Evolutionary conservation across 495 filamentous ascomycete species (phyloP).

Genomic region (Penicillium macrosclerotiorum): DNA sequence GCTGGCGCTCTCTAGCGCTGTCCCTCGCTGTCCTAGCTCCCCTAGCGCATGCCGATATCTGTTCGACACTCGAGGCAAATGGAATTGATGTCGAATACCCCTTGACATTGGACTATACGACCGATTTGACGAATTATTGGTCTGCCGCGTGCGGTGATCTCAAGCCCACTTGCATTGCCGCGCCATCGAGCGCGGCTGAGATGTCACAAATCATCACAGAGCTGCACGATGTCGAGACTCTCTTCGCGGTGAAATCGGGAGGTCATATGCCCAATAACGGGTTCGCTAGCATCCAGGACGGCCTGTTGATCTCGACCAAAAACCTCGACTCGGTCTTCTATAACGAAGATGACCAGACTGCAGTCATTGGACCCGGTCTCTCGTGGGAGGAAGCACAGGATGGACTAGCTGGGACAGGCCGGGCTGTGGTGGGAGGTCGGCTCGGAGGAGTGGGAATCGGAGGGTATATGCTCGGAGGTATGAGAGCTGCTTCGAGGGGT

Average conservation of each 20-base stretch:
- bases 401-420: conserved; percentile 31
- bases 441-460: conserved; percentile 38
- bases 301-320: conserved; percentile 39
- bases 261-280: conserved; percentile 46
- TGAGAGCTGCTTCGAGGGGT: conserved; percentile 1
- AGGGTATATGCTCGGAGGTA: conserved; percentile 46
- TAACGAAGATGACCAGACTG: conserved; percentile 33
- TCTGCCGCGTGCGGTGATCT: conserved; percentile 40
- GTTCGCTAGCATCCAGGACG: conserved; percentile 43
- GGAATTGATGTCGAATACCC: conserved; percentile 31
- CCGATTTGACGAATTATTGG: conserved; percentile 37
- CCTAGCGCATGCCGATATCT: conserved; percentile 32
- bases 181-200: conserved; percentile 34
- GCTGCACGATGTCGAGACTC: conserved; percentile 34
- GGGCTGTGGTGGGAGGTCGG: conserved; percentile 39
- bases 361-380: conserved; percentile 39
- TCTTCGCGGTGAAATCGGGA: conserved; percentile 44
- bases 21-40: conserved; percentile 19
- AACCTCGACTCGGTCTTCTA: conserved; percentile 37
- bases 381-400: conserved; percentile 40
- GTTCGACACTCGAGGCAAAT: conserved; percentile 28
- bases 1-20: conserved; percentile 23
- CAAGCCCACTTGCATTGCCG: conserved; percentile 40
- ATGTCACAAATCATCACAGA: conserved; percentile 37
- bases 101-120: conserved; percentile 24